Evolutionary conservation across 257 asterid species (phyloP).

Genomic region (Cynanchum wilfordii): DNA sequence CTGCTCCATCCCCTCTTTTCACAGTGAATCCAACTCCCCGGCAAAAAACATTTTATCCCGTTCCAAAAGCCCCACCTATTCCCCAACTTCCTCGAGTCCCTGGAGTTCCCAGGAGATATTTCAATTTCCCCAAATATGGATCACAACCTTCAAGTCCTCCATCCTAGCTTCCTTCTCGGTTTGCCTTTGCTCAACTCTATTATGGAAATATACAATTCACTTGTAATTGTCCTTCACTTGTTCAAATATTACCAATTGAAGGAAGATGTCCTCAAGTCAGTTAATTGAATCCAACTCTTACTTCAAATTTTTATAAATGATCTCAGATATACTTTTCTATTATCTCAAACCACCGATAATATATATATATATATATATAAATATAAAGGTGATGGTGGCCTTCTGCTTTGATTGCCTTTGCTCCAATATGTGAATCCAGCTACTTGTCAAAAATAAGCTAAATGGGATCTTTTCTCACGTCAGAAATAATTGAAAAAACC

Average conservation of each 20-base stretch:
- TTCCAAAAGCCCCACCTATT: conserved; percentile 58
- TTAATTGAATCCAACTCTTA: too few species aligned
- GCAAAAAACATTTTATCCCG: conserved; percentile 19
- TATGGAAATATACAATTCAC: background rate
- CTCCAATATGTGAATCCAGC: too few species aligned
- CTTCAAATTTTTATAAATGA: too few species aligned
- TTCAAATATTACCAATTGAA: background rate
- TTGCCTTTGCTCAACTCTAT: background rate
- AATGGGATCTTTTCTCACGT: too few species aligned
- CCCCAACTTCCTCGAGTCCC: conserved; percentile 50
- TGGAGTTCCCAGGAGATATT: conserved; percentile 38
- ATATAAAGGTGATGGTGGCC: too few species aligned
- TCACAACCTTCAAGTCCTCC: conserved; percentile 15
- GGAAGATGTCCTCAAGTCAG: too few species aligned
- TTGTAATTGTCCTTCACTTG: background rate
- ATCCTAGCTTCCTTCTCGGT: conserved; percentile 15
- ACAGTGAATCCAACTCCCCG: conserved; percentile 18
- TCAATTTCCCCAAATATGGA: conserved; percentile 34
- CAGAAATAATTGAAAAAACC: too few species aligned
- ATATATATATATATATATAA: too few species aligned
- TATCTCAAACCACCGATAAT: too few species aligned
- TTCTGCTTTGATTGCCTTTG: too few species aligned
- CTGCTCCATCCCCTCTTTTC: conserved; percentile 15
- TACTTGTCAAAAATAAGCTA: too few species aligned
- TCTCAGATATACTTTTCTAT: too few species aligned